These are phyloP conservation scores for Boletus eberwhitei DNA, from an alignment of 768 basidiomycete genomes.

Conservation along the genomic window DNA sequence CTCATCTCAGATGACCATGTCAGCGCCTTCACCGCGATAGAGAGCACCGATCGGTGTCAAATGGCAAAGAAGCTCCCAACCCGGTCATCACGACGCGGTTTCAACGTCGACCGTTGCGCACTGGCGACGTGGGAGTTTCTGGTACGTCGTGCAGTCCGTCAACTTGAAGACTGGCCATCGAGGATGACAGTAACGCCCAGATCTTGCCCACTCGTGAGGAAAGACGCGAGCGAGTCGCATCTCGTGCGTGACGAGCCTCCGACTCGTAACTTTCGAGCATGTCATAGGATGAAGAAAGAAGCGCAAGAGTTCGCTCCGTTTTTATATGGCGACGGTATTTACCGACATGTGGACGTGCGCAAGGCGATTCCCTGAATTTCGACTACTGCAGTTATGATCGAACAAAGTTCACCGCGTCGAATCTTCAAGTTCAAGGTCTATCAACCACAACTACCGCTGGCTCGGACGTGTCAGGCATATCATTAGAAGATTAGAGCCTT, in stretches of 20 bases:
- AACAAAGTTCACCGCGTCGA: background rate
- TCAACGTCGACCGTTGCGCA: slow-evolving; percentile 8
- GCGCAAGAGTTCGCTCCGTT: background rate
- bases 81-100: slow-evolving; percentile 16
- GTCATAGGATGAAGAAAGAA: slow-evolving; percentile 3
- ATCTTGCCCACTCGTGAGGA: slow-evolving; percentile 27
- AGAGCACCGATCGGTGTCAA: background rate
- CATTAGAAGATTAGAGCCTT: background rate
- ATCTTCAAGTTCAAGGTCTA: background rate
- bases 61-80: background rate
- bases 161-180: slow-evolving; percentile 11
- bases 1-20: background rate
- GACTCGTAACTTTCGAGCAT: slow-evolving; percentile 16
- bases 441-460: background rate
- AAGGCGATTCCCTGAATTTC: too few relatives aligned
- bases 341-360: background rate
- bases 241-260: slow-evolving; percentile 18
- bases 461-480: background rate
- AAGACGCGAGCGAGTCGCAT: slow-evolving; percentile 4
- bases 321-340: background rate
- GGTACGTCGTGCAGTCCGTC: slow-evolving; percentile 15
- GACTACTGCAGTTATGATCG: too few relatives aligned
- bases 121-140: slow-evolving; percentile 8
- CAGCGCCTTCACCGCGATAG: slow-evolving; percentile 6
- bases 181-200: slow-evolving; percentile 21